Percentiles rank a stretch among this genome's conserved stretches.
phyloP scores from a whole-genome alignment of 1,139 yeast genomes.

The Magnusiomyces sp. region DNA sequence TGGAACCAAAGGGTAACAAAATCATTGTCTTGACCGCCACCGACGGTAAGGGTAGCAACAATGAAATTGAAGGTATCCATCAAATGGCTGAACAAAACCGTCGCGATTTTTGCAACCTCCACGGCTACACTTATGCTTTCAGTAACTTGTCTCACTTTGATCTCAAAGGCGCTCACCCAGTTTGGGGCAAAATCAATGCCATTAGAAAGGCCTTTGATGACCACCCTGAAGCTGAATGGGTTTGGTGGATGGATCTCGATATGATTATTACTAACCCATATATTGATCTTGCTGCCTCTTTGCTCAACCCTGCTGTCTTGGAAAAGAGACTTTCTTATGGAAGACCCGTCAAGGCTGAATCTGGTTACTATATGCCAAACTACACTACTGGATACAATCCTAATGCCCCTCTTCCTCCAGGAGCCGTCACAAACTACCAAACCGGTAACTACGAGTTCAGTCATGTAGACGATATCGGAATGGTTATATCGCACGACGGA shows the following conservation, averaged over 20 bases:
- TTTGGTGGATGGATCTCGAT: constrained; percentile 26
- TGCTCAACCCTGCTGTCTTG: constrained; percentile 20
- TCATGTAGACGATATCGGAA: constrained; percentile 15
- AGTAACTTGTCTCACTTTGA: constrained; percentile 22
- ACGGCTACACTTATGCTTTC: constrained; percentile 27
- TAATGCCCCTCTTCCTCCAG: background rate
- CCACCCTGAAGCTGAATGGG: constrained; percentile 23
- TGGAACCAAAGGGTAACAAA: constrained; percentile 18
- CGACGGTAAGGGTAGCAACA: constrained; percentile 24
- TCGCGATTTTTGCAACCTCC: constrained; percentile 27
- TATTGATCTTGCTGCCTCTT: constrained; percentile 19
- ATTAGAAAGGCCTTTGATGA: constrained; percentile 19
- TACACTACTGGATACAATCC: constrained; percentile 1
- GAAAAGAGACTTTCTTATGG: constrained; percentile 14
- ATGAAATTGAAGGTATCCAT: constrained; percentile 20
- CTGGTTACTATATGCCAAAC: constrained; percentile 6
- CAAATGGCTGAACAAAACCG: constrained; percentile 26
- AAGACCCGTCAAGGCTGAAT: constrained; percentile 10
- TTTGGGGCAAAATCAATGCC: constrained; percentile 23
- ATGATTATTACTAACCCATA: constrained; percentile 21
- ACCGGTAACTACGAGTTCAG: constrained; percentile 6
- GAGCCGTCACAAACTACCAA: constrained; percentile 1
- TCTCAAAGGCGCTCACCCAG: constrained; percentile 13
- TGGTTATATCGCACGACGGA: constrained; percentile 21
- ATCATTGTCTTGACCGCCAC: constrained; percentile 27